Base-by-base conservation (phyloP, 2,329 filamentous ascomycete species). In the Talaromyces sp. region DNA sequence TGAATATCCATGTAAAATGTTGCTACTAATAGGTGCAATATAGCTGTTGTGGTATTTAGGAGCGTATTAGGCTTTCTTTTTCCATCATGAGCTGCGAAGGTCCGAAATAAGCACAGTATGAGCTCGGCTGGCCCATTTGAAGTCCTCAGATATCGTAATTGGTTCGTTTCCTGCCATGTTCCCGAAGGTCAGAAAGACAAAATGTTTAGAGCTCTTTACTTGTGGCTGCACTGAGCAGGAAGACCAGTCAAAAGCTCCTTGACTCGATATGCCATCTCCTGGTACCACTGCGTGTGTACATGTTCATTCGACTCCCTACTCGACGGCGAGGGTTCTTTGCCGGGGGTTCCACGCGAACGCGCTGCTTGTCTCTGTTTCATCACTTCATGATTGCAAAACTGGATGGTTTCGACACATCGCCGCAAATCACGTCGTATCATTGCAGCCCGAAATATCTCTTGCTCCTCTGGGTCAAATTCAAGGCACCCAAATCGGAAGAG, bases 401-500 rank as follows among this genome's bases (percentile, higher is more conserved):
- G 36, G n/a, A 49, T 40, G 11, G 46, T 41, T 17, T 49, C 46
- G 17, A 49, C 19, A 22, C 46, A 49, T 17, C 36, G 35, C 20
- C 46, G 22, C 27, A 49, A 49, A 42, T 49, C 46, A 42, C 39
- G 39, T 20, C 39, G 39, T 24, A 42, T 36, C 35, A 48, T 40
- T 19, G 46, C 46, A 48, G 24, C 7, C 8, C 46, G 46, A 24
- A 48, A 48, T 10, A 48, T 48, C 27, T 19, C 46, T 27, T 48
- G 46, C 17, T 48, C 46, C 22, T 48, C 46, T 3, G 46, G 46
- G 30, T 48, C 46, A 13, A 48, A 48, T 13, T 48, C 46, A 10
- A 48, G 46, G 16, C 46, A 41, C 33, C 46, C 46, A 48, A 48
- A 48, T 20, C 33, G 46, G 29, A 48, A 48, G 32, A 24, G 17